Conservation (phyloP, 2,329 filamentous ascomycete species). For the Parastagonospora avenae region DNA sequence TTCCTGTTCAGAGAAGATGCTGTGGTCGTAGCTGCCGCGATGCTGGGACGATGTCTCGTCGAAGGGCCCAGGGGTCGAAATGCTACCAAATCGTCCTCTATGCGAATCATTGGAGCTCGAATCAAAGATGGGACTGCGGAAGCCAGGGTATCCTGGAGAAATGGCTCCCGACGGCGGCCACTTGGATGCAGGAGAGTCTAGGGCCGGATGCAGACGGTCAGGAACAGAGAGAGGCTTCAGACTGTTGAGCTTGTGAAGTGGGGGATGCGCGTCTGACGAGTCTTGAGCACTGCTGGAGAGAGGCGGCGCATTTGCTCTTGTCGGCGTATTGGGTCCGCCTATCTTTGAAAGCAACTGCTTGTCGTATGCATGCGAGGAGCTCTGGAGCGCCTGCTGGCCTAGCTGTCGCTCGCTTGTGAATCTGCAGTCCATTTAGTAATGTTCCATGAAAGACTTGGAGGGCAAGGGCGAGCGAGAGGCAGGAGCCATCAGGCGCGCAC, state of each 20-base stretch:
- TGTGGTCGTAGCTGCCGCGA: slow-evolving; percentile 67
- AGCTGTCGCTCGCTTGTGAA: slow-evolving; percentile 65
- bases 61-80: slow-evolving; percentile 51
- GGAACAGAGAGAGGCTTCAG: slow-evolving; percentile 54
- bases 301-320: slow-evolving; percentile 46
- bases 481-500: no score
- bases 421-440: slow-evolving; percentile 42
- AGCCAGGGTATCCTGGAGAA: slow-evolving; percentile 50
- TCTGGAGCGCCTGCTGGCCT: slow-evolving; percentile 61
- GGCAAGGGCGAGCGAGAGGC: no score
- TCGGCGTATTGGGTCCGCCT: slow-evolving; percentile 63
- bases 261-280: slow-evolving; percentile 42
- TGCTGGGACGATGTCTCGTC: slow-evolving; percentile 62
- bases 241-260: slow-evolving; percentile 49
- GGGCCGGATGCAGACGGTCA: slow-evolving; percentile 46
- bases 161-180: slow-evolving; percentile 50
- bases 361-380: slow-evolving; percentile 66
- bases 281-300: slow-evolving; percentile 44
- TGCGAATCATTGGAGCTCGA: slow-evolving; percentile 33
- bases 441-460: neutral
- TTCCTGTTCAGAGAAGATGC: slow-evolving; percentile 57
- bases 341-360: slow-evolving; percentile 67
- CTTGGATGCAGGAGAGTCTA: slow-evolving; percentile 49
- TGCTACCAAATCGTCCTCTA: slow-evolving; percentile 54
- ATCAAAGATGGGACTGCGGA: slow-evolving; percentile 51